These are phyloP conservation scores for Encephalitozoon hellem DNA, from an alignment of 371 early-diverging fungal genomes.

Conservation along the genomic window DNA sequence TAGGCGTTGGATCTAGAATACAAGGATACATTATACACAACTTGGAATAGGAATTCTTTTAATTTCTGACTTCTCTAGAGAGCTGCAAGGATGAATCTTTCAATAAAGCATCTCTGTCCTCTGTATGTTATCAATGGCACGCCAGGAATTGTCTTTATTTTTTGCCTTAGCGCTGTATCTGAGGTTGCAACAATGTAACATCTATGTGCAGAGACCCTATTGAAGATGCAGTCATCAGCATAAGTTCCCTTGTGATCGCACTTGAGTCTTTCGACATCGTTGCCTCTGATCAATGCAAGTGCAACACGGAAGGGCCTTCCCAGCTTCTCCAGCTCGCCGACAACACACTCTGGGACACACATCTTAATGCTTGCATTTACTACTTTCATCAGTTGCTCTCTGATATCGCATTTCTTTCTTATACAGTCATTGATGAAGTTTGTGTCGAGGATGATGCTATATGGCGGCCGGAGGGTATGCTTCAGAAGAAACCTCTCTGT, in stretches of 20 bases:
- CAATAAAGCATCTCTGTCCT: conserved; percentile 78
- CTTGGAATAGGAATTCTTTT: not conserved
- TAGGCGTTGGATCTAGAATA: not conserved
- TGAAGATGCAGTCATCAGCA: conserved; percentile 97
- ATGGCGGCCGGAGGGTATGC: conserved; percentile 87
- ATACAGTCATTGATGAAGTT: conserved; percentile 99
- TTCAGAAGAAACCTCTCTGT: conserved; percentile 72
- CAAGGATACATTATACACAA: not conserved
- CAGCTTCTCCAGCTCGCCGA: conserved; percentile 96
- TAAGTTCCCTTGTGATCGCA: conserved; percentile 98
- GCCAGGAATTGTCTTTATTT: conserved; percentile 91
- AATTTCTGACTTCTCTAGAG: not conserved
- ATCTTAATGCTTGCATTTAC: conserved; percentile 72
- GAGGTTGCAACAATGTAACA: conserved; percentile 99
- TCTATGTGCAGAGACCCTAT: conserved; percentile 81
- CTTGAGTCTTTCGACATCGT: conserved; percentile 71
- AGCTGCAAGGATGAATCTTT: conserved; percentile 67
- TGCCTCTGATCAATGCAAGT: conserved; percentile 59
- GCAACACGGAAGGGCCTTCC: conserved; percentile 91
- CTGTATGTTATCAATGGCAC: conserved; percentile 97
- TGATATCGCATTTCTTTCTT: conserved; percentile 89
- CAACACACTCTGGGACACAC: conserved; percentile 95
- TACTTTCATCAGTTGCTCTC: conserved; percentile 93
- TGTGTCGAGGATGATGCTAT: conserved; percentile 92
- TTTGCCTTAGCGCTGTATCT: conserved; percentile 88